Conservation (phyloP, 2,329 filamentous ascomycete genomes). For the Venturia asperata region DNA sequence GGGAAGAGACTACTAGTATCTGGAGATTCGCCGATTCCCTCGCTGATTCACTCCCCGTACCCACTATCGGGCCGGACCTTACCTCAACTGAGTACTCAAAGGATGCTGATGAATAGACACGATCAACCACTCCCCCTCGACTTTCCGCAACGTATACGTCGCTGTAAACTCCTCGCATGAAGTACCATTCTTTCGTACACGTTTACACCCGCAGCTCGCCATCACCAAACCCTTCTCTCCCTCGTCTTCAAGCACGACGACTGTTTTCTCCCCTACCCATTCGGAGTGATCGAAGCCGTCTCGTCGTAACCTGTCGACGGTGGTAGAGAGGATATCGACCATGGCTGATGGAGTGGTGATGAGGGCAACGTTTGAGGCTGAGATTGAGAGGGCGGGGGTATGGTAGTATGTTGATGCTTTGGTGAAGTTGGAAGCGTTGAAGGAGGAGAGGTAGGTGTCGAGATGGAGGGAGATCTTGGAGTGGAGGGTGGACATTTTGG, state of each 20-base stretch:
- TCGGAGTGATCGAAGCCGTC: slow-evolving; percentile 15
- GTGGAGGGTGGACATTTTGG: background rate
- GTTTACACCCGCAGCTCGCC: slow-evolving; percentile 5
- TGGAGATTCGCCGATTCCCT: too few species aligned
- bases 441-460: slow-evolving; percentile 6
- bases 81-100: background rate
- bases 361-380: background rate
- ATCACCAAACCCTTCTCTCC: background rate
- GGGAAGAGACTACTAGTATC: too few species aligned
- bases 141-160: slow-evolving; percentile 12
- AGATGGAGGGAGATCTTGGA: background rate
- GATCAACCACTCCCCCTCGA: slow-evolving; percentile 8
- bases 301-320: background rate
- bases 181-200: background rate
- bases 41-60: too few species aligned
- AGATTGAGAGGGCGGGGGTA: background rate
- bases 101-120: slow-evolving; percentile 15
- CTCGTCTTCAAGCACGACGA: slow-evolving; percentile 1
- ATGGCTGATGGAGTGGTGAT: background rate
- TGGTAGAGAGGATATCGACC: background rate
- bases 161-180: slow-evolving; percentile 8
- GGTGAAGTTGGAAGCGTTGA: slow-evolving; percentile 2
- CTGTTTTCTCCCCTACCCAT: slow-evolving; percentile 6
- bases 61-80: background rate
- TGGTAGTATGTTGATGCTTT: slow-evolving; percentile 6